These are phyloP conservation scores for Hypoxylon trugodes DNA, from an alignment of 495 filamentous ascomycete genomes.

Conservation along the genomic window DNA sequence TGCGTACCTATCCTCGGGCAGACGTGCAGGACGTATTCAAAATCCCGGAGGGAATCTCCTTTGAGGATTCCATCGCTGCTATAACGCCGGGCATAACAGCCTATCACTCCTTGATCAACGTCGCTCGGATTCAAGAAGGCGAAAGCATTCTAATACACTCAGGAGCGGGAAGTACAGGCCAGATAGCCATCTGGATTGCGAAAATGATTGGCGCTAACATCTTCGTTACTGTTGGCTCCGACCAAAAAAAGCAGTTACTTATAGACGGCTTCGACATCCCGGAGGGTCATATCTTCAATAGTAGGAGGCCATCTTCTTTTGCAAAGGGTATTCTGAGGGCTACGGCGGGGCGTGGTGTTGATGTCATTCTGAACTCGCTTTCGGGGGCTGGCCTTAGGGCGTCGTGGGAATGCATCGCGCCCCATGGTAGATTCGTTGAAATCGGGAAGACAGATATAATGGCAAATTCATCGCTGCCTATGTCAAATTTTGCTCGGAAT, in stretches of 20 bases:
- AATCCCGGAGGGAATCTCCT: conserved; percentile 58
- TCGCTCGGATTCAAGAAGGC: conserved; percentile 50
- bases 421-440: background rate
- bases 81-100: conserved; percentile 64
- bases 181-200: conserved; percentile 63
- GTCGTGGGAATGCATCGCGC: conserved; percentile 41
- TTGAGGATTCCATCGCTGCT: conserved; percentile 59
- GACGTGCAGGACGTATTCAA: conserved; percentile 44
- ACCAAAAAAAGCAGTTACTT: conserved; percentile 55
- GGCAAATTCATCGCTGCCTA: background rate
- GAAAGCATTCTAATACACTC: conserved; percentile 67
- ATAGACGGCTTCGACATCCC: conserved; percentile 60
- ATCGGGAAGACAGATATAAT: background rate
- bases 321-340: conserved; percentile 51
- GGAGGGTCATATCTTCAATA: conserved; percentile 61
- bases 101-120: conserved; percentile 55
- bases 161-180: conserved; percentile 64
- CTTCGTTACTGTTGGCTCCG: conserved; percentile 62
- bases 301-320: conserved; percentile 48
- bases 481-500: background rate
- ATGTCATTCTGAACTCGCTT: conserved; percentile 62
- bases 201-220: conserved; percentile 61
- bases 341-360: conserved; percentile 57
- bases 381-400: conserved; percentile 47
- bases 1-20: conserved; percentile 41